These are phyloP conservation scores for Calonectria multiphialidica DNA, from an alignment of 2,329 filamentous ascomycete species.

Conservation along the genomic window DNA sequence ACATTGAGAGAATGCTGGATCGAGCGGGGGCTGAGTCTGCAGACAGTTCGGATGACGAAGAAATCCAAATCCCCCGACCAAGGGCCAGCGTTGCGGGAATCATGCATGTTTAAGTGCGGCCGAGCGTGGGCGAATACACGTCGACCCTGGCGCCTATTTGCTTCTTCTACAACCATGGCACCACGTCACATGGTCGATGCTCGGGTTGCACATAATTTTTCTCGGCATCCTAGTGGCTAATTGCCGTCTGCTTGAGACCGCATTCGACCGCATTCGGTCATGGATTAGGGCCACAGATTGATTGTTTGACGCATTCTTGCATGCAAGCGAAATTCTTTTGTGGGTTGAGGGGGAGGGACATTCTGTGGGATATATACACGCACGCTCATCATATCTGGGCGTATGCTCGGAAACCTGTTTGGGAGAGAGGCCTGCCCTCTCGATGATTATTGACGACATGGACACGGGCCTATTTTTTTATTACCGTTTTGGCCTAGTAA, in stretches of 20 bases:
- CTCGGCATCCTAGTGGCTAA: not conserved
- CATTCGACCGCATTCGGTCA: not conserved
- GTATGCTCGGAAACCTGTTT: not conserved
- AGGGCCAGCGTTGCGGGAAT: conserved; percentile 45
- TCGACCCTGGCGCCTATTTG: conserved; percentile 11
- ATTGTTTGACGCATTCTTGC: not conserved
- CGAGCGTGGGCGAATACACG: not conserved
- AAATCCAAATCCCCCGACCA: conserved; percentile 62
- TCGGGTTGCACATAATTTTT: conserved; percentile 8
- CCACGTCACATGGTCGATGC: not conserved
- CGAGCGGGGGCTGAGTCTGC: conserved; percentile 60
- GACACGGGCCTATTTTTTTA: not conserved
- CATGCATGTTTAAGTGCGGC: conserved; percentile 42
- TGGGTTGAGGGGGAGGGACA: not conserved
- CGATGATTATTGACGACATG: conserved; percentile 22
- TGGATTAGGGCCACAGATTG: not conserved
- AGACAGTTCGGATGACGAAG: conserved; percentile 70
- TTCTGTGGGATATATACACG: not conserved
- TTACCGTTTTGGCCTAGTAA: not conserved
- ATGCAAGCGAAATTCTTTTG: not conserved
- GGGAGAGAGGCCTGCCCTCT: not conserved
- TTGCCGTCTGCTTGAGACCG: not conserved
- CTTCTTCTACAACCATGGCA: conserved; percentile 17
- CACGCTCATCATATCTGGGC: not conserved
- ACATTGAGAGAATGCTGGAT: conserved; percentile 71